These are phyloP conservation scores for Trametes cubensis DNA, from an alignment of 768 basidiomycete species.

Conservation along the genomic window DNA sequence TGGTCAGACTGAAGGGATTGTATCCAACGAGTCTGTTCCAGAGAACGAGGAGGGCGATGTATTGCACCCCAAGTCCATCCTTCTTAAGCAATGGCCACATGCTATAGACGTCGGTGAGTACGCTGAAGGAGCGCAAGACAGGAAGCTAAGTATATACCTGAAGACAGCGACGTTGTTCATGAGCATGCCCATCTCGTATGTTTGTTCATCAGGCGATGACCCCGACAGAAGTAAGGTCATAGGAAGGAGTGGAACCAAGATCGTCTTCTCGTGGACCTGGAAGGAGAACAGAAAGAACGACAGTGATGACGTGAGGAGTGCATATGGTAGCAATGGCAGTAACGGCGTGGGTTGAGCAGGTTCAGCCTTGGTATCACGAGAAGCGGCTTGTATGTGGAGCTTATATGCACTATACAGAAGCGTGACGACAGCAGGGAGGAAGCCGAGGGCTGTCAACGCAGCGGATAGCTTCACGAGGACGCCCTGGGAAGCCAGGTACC, in stretches of 20 bases:
- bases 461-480: slow-evolving; percentile 69
- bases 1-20: slow-evolving; percentile 56
- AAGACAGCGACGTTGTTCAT: slow-evolving; percentile 86
- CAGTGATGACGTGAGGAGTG: slow-evolving; percentile 78
- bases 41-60: slow-evolving; percentile 62
- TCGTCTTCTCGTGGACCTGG: slow-evolving; percentile 95
- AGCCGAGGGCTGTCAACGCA: slow-evolving; percentile 67
- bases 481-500: slow-evolving; percentile 47
- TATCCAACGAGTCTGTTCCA: slow-evolving; percentile 89
- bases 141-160: slow-evolving; percentile 55
- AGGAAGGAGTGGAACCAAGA: slow-evolving; percentile 84
- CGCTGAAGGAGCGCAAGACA: slow-evolving; percentile 7
- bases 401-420: slow-evolving; percentile 44
- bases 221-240: slow-evolving; percentile 74
- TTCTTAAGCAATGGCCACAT: slow-evolving; percentile 90
- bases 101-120: slow-evolving; percentile 42
- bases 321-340: slow-evolving; percentile 74
- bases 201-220: slow-evolving; percentile 44
- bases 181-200: slow-evolving; percentile 71
- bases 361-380: neutral
- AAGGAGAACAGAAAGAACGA: slow-evolving; percentile 97
- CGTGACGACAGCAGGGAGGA: slow-evolving; percentile 61
- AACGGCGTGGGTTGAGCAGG: slow-evolving; percentile 48
- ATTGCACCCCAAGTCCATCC: slow-evolving; percentile 79
- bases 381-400: slow-evolving; percentile 24